Evolutionary conservation across 257 asterid species (phyloP), one percentile per base, ranked within the genome.

Genomic region (Thymus quinquecostatus): DNA sequence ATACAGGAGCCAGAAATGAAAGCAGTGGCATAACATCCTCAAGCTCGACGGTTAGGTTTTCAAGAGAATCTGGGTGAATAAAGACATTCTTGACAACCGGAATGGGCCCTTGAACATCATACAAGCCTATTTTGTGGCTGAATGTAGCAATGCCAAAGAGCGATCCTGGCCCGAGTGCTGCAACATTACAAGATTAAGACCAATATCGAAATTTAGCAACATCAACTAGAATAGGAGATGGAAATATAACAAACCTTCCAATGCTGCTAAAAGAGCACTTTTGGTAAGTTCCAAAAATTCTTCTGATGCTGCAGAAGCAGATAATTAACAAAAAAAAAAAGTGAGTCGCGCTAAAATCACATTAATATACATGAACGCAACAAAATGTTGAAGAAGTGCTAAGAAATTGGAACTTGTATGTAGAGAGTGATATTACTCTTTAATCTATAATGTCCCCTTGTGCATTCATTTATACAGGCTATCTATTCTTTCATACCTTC

Each of bases 51-150:
- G 97, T 68, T 57, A 89, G 82, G 72, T 80, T 75, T 12, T 90
- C 88, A 63, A 83, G 84, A 73, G 88, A 73, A 69, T 92, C 99
- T 21, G 96, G 91, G 48, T 92, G 97, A 67, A 95, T 81, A 73
- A 95, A 92, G 30, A 86, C 97, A 83, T 89, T 91, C 84, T 88
- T 95, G 83, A 89, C 99, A 74, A 92, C 95, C 68, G 99, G 99
- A 68, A 95, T 90, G 57, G 99, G 95, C 41, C 99, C 99, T 79
- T 95, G 98, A 71, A 92, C 98, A 84, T 95, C 99, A 79, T 89
- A 95, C 74, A 95, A 70, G 70, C 98, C 99, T 77, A 95, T 77
- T 92, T 87, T 95, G 82, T 95, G 98, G 89, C 99, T 95, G 83
- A 95, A 89, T 11, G 96, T 91, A 63, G 98, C 97, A 61, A 95